phyloP scores from a whole-genome alignment of 139 green algal species.

The Closterium sp. region DNA sequence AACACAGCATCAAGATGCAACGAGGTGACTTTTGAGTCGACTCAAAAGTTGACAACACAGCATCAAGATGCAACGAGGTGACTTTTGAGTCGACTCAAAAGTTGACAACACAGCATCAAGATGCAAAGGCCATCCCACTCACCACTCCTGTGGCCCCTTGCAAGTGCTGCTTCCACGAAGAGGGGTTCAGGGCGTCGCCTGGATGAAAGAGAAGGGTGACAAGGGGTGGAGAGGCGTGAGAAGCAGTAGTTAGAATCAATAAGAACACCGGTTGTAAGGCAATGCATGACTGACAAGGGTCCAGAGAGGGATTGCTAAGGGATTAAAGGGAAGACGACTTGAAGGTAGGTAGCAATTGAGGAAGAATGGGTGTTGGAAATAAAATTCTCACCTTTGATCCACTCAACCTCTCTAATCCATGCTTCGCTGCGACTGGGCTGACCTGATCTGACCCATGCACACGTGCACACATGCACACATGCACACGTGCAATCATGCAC shows the following conservation, averaged over 20 bases:
- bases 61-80: no score
- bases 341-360: no score
- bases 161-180: not conserved
- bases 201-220: not conserved
- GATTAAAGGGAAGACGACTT: no score
- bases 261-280: no score
- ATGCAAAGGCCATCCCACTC: not conserved
- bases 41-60: not conserved
- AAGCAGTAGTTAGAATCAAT: not conserved
- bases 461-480: not conserved
- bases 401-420: constrained; percentile 44
- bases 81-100: no score
- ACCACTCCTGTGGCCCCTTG: not conserved
- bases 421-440: constrained; percentile 14
- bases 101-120: no score
- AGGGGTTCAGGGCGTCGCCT: not conserved
- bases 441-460: constrained; percentile 28
- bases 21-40: no score
- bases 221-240: not conserved
- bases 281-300: not conserved
- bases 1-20: no score
- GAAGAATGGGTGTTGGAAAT: no score
- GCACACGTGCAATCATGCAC: no score
- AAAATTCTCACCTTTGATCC: constrained; percentile 32
- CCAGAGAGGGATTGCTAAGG: no score